Conservation (phyloP, 768 basidiomycete genomes). For the Auriscalpium microsporum region DNA sequence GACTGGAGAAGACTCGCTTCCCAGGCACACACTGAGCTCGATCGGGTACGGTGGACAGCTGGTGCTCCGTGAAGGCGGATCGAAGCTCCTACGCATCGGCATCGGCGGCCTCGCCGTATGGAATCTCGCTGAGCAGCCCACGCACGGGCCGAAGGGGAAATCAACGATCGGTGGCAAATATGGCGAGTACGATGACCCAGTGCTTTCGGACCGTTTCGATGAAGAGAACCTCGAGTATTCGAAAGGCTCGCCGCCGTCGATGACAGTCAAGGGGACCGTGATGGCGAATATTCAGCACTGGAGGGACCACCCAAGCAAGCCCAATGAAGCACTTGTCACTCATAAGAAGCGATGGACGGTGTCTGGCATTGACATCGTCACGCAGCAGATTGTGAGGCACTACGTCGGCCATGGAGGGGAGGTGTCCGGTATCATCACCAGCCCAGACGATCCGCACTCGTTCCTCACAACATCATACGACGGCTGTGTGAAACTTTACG, state of each 20-base stretch:
- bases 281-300: not conserved
- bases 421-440: slow-evolving; percentile 26
- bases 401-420: slow-evolving; percentile 33
- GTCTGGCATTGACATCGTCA: slow-evolving; percentile 25
- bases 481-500: slow-evolving; percentile 32
- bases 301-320: not conserved
- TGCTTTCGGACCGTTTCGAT: slow-evolving; percentile 16
- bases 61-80: slow-evolving; percentile 20
- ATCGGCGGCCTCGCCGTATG: slow-evolving; percentile 27
- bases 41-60: slow-evolving; percentile 24
- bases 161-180: slow-evolving; percentile 16
- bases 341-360: slow-evolving; percentile 3
- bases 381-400: slow-evolving; percentile 15
- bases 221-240: slow-evolving; percentile 23
- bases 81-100: slow-evolving; percentile 26
- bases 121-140: slow-evolving; percentile 25
- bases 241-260: slow-evolving; percentile 16
- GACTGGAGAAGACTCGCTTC: slow-evolving; percentile 4
- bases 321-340: not conserved
- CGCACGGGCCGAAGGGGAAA: slow-evolving; percentile 20
- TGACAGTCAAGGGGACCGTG: slow-evolving; percentile 2
- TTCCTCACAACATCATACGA: slow-evolving; percentile 31
- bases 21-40: slow-evolving; percentile 26
- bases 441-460: slow-evolving; percentile 25
- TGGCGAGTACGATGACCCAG: slow-evolving; percentile 2